Conservation (phyloP, 768 basidiomycete species). For the Boletus rubroflammeus region DNA sequence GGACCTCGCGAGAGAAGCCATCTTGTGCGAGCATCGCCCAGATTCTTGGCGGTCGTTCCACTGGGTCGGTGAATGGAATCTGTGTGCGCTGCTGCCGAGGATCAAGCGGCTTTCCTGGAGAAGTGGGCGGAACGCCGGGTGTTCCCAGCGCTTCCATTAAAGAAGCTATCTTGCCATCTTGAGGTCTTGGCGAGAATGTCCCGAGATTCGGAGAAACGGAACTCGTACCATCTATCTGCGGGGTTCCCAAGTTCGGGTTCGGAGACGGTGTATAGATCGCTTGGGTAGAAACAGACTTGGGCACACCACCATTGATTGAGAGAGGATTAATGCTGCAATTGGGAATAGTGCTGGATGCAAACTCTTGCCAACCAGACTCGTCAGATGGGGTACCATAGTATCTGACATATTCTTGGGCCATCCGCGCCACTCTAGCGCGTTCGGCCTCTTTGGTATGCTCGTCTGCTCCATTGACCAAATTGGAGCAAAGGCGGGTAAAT, state of each 20-base stretch:
- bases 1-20: constrained; percentile 64
- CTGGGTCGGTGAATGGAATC: constrained; percentile 13
- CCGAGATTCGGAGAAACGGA: constrained; percentile 41
- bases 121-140: constrained; percentile 2
- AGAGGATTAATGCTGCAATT: constrained; percentile 27
- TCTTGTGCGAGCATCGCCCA: constrained; percentile 57
- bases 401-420: constrained; percentile 61
- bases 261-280: constrained; percentile 53
- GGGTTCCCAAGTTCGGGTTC: constrained; percentile 29
- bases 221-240: constrained; percentile 12
- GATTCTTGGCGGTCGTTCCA: constrained; percentile 34
- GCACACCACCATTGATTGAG: constrained; percentile 33
- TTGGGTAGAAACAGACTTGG: constrained; percentile 48
- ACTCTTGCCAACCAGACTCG: constrained; percentile 52
- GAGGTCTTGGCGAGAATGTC: constrained; percentile 54
- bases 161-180: constrained; percentile 40
- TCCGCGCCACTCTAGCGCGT: constrained; percentile 54
- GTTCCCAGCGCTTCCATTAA: constrained; percentile 44
- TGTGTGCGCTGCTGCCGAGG: constrained; percentile 25
- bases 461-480: constrained; percentile 56
- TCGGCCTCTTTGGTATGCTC: constrained; percentile 37
- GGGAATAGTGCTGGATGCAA: constrained; percentile 51
- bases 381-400: constrained; percentile 56
- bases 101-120: constrained; percentile 26
- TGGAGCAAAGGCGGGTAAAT: constrained; percentile 61